Percentiles rank a stretch among this genome's conserved stretches.
Conservation (phyloP, 768 basidiomycete genomes). For the Trametes meyenii region DNA sequence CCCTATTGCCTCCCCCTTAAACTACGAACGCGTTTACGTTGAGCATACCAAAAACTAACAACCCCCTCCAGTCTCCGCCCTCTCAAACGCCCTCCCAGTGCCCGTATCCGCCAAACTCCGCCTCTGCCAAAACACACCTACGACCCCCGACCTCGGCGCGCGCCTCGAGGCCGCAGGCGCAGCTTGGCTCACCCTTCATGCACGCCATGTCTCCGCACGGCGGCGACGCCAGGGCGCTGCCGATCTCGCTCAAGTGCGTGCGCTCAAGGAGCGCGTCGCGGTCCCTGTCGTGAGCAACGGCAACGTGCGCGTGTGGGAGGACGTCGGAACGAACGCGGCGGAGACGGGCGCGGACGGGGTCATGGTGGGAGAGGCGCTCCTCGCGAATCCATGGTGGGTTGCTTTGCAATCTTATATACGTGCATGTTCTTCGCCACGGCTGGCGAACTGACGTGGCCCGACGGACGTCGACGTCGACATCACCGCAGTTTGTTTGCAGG, state of each 20-base stretch:
- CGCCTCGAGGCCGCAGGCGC: slow-evolving; percentile 66
- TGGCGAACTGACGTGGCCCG: background rate
- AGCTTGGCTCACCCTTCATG: slow-evolving; percentile 74
- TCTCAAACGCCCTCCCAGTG: slow-evolving; percentile 63
- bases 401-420: too few species aligned
- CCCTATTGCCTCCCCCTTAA: background rate
- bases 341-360: slow-evolving; percentile 69
- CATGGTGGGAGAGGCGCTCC: slow-evolving; percentile 81
- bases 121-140: slow-evolving; percentile 43
- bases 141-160: slow-evolving; percentile 58
- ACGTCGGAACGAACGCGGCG: slow-evolving; percentile 55
- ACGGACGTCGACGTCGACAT: background rate
- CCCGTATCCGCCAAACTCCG: slow-evolving; percentile 66
- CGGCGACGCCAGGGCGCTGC: slow-evolving; percentile 74
- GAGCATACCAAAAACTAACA: background rate
- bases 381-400: slow-evolving; percentile 72
- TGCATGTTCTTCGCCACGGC: background rate
- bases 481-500: slow-evolving; percentile 57
- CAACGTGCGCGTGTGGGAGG: slow-evolving; percentile 64
- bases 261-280: slow-evolving; percentile 50
- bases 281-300: slow-evolving; percentile 79
- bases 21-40: background rate
- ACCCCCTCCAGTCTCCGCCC: slow-evolving; percentile 54
- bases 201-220: slow-evolving; percentile 69
- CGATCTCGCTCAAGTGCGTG: slow-evolving; percentile 61